Evolutionary conservation across 352 stramenopile genomes (phyloP).

Genomic region (Aphanomyces cochlioides): DNA sequence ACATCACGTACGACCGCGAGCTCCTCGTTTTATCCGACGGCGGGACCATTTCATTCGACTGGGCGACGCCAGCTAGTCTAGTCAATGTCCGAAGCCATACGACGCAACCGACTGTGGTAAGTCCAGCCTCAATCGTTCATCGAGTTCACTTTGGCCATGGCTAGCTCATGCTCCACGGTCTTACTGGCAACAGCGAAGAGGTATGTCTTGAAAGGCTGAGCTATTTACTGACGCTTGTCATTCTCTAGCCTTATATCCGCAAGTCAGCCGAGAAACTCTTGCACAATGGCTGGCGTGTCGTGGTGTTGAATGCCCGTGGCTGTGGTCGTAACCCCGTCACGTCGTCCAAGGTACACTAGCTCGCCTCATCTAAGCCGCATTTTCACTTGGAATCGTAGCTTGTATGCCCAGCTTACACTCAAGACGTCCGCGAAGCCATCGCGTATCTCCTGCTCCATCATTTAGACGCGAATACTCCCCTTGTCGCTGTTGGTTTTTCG

Average conservation of each 20-base stretch:
- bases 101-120: conserved; percentile 21
- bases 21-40: conserved; percentile 57
- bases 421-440: conserved; percentile 51
- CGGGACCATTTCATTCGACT: conserved; percentile 66
- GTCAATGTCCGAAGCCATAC: background rate
- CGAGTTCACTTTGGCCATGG: background rate
- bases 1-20: conserved; percentile 52
- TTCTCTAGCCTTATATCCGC: conserved; percentile 67
- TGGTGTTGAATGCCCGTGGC: conserved; percentile 63
- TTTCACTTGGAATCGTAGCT: conserved; percentile 50
- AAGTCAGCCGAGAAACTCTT: conserved; percentile 41
- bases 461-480: conserved; percentile 32
- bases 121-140: conserved; percentile 38
- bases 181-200: conserved; percentile 61
- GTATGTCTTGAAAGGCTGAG: conserved; percentile 38
- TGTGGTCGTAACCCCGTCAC: conserved; percentile 54
- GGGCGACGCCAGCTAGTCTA: conserved; percentile 42
- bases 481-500: conserved; percentile 58
- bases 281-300: conserved; percentile 50
- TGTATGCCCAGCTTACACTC: conserved; percentile 63
- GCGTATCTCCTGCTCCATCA: conserved; percentile 40
- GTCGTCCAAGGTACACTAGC: conserved; percentile 34
- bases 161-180: conserved; percentile 48
- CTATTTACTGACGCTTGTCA: conserved; percentile 46
- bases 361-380: conserved; percentile 35